Conservation (phyloP, 768 basidiomycete genomes). For the Pholiota conissans region DNA sequence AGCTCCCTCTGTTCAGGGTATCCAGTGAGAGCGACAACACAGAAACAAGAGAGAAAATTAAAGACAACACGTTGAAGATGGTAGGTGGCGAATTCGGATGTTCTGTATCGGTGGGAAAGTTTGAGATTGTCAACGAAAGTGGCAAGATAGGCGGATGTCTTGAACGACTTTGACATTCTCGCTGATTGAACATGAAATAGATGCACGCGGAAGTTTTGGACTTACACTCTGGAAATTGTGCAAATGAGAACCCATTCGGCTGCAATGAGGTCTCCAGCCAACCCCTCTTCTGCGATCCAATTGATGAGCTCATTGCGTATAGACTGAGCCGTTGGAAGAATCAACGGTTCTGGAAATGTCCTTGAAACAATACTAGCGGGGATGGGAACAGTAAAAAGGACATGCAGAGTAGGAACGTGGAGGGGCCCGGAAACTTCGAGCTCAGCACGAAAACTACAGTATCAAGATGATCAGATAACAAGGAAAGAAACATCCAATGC, state of each 20-base stretch:
- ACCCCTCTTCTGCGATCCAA: slow-evolving; percentile 73
- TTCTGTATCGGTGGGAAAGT: slow-evolving; percentile 50
- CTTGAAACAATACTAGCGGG: slow-evolving; percentile 39
- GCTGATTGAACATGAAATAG: not conserved
- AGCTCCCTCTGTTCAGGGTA: slow-evolving; percentile 55
- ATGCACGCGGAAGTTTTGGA: slow-evolving; percentile 11
- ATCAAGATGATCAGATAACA: not conserved
- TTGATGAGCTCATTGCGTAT: slow-evolving; percentile 56
- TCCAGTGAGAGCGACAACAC: slow-evolving; percentile 63
- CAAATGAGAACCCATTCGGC: slow-evolving; percentile 77
- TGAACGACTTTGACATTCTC: slow-evolving; percentile 50
- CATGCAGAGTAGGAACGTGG: slow-evolving; percentile 67
- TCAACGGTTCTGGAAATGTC: slow-evolving; percentile 30
- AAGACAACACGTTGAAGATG: slow-evolving; percentile 53
- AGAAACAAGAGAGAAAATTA: slow-evolving; percentile 57
- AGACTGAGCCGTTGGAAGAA: slow-evolving; percentile 15
- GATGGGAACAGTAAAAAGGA: slow-evolving; percentile 52
- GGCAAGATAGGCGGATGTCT: slow-evolving; percentile 68
- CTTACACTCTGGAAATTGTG: slow-evolving; percentile 64
- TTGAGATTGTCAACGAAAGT: slow-evolving; percentile 60
- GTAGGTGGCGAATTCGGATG: slow-evolving; percentile 36
- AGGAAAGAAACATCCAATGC: no score
- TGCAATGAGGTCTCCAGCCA: slow-evolving; percentile 66
- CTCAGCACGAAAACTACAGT: slow-evolving; percentile 35
- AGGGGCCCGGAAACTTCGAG: slow-evolving; percentile 36